Evolutionary conservation across 2,329 filamentous ascomycete genomes (phyloP).

Genomic region (Tolypocladium nubicola): DNA sequence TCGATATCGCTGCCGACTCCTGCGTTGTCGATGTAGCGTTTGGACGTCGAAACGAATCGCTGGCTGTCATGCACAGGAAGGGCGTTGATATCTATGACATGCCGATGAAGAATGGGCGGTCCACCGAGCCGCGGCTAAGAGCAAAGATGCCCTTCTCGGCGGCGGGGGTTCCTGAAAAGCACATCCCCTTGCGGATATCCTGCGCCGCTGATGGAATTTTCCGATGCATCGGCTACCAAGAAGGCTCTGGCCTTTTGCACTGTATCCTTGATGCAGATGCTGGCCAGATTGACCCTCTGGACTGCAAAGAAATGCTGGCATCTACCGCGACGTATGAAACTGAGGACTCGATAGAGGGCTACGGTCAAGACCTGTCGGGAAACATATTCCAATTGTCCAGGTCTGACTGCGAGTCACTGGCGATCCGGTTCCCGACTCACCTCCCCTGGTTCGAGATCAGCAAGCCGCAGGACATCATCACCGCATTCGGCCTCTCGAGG

Average conservation of each 20-base stretch:
- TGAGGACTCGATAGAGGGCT: constrained; percentile 18
- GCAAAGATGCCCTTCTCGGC: constrained; percentile 27
- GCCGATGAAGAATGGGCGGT: constrained; percentile 47
- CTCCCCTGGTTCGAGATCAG: constrained; percentile 43
- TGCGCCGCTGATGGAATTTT: constrained; percentile 16
- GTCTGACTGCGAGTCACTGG: constrained; percentile 20
- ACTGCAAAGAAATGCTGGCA: constrained; percentile 11
- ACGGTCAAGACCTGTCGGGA: constrained; percentile 36
- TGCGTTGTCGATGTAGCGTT: constrained; percentile 68
- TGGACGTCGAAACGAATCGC: constrained; percentile 47
- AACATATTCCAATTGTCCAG: constrained; percentile 29
- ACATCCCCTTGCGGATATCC: constrained; percentile 21
- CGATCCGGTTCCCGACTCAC: constrained; percentile 30
- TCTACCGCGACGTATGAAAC: constrained; percentile 23
- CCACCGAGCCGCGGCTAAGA: constrained; percentile 30
- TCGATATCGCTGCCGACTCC: constrained; percentile 53
- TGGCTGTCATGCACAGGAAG: constrained; percentile 62
- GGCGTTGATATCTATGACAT: constrained; percentile 62
- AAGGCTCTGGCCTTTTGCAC: constrained; percentile 14
- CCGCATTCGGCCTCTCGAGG: constrained; percentile 56
- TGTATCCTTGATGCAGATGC: constrained; percentile 8
- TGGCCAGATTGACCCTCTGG: constrained; percentile 7
- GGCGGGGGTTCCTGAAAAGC: constrained; percentile 8
- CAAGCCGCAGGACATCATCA: constrained; percentile 28
- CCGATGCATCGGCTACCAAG: constrained; percentile 19